Base-by-base conservation (phyloP, 371 early-diverging fungal genomes). In the Amoeboaphelidium protococcarum region DNA sequence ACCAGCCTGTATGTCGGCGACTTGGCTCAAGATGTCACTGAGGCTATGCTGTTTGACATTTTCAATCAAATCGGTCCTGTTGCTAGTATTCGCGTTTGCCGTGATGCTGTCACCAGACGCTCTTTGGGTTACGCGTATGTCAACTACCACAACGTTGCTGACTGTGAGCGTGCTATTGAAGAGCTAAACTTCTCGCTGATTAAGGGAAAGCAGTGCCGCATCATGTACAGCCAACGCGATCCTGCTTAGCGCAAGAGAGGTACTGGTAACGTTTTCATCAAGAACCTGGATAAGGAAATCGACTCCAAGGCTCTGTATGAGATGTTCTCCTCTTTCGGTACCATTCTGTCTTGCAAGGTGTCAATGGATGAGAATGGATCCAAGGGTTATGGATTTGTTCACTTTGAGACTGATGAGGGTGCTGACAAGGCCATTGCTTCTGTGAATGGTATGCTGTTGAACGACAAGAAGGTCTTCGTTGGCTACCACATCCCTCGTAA, bases 141-240 rank as follows among this genome's bases (percentile, higher is more conserved):
- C 20, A 48, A 48, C 22, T 48, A 26, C 13, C 48, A 48, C 22
- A 20, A 41, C 13, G 20, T 23, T 41, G 42, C 26, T n/a, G 48
- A 48, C 27, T 25, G 31, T 37, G 25, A 46, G 62, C 75, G 83
- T 56, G 96, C 96, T 49, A 66, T 92, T 56, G 89, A 91, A 57
- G 62, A 71, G 50, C 68, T 95, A 51, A 95, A 95, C 79, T 91
- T 89, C 71, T 78, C 84, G 47, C 64, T 72, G 61, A 75, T 95
- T 62, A 87, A 85, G 73, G 86, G 82, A 53, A 75, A 76, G 55
- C 74, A 88, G 46, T 89, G 92, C 69, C 86, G 96, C 54, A 89
- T 96, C 65, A 96, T 96, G 96, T 96, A 92, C 92, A 87, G 88
- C 48, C 89, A 96, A 73, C 82, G 96, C 52, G 92, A 96, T 68